These are phyloP conservation scores for Aphanomyces invadans DNA, from an alignment of 352 stramenopile genomes.

Conservation along the genomic window DNA sequence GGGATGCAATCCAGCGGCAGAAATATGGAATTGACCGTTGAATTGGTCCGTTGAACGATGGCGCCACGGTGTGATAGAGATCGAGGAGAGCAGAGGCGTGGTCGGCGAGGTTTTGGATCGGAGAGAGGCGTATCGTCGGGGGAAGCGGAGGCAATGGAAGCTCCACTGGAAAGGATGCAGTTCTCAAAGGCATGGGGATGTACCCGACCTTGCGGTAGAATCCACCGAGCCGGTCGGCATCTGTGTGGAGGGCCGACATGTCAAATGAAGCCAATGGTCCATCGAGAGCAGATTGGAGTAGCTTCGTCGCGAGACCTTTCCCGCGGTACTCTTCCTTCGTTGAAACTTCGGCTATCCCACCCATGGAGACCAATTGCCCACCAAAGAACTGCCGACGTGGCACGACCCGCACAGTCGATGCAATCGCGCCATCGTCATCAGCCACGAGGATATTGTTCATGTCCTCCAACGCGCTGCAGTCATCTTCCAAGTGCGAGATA, in stretches of 20 bases:
- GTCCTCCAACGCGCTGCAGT: neutral
- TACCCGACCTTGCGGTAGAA: conserved; percentile 7
- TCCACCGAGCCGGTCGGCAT: conserved; percentile 12
- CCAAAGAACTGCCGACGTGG: conserved; percentile 7
- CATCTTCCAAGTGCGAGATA: conserved; percentile 11
- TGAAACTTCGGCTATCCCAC: conserved; percentile 17
- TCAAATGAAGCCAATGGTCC: conserved; percentile 1
- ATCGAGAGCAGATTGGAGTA: conserved; percentile 3
- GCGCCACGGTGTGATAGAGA: neutral
- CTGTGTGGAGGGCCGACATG: conserved; percentile 16
- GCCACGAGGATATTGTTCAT: conserved; percentile 22
- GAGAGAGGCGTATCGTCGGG: neutral
- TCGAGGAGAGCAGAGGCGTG: neutral
- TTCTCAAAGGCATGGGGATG: neutral
- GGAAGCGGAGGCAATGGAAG: neutral
- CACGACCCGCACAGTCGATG: conserved; percentile 3
- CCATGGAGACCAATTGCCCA: neutral
- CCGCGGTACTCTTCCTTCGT: conserved; percentile 20
- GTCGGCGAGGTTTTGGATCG: neutral
- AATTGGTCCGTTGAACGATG: conserved; percentile 11
- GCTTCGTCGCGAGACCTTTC: neutral
- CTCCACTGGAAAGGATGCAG: neutral
- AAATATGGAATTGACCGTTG: conserved; percentile 1
- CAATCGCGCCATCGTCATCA: conserved; percentile 2
- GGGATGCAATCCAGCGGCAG: neutral